A percentile compares a stretch with the other conserved stretches of the same genome.
These are phyloP conservation scores for Trichoderma gracile DNA, from an alignment of 2,329 filamentous ascomycete species.

Conservation along the genomic window DNA sequence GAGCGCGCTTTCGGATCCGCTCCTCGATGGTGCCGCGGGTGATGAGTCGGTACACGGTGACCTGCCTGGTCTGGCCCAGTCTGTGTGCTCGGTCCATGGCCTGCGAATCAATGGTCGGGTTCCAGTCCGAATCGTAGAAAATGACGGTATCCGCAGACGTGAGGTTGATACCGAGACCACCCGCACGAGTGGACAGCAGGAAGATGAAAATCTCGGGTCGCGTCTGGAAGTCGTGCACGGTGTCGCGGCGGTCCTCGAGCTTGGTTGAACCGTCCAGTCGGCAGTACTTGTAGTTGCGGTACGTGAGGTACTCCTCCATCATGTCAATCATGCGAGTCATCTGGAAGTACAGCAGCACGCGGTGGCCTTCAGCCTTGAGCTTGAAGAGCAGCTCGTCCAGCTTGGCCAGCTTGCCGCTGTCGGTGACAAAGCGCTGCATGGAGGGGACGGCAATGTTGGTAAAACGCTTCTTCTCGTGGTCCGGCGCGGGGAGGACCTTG, in stretches of 20 bases:
- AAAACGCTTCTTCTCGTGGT: conserved; percentile 79
- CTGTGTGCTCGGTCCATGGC: conserved; percentile 99
- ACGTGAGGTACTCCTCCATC: conserved; percentile 98
- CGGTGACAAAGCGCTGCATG: conserved; percentile 96
- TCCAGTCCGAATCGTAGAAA: conserved; percentile 99
- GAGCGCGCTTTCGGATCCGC: conserved; percentile 90
- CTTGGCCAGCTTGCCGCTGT: conserved; percentile 93
- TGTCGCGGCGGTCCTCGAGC: conserved; percentile 93
- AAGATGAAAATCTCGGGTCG: conserved; percentile 96
- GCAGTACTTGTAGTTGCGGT: conserved; percentile 98
- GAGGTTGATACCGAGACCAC: conserved; percentile 96
- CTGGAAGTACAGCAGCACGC: conserved; percentile 97
- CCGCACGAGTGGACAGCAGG: conserved; percentile 90
- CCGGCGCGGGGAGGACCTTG: conserved; percentile 72
- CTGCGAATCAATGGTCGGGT: conserved; percentile 96
- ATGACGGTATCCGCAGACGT: conserved; percentile 97
- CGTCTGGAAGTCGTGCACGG: conserved; percentile 94
- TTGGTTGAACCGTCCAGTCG: conserved; percentile 96
- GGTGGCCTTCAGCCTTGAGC: conserved; percentile 89
- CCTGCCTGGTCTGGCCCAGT: conserved; percentile 91
- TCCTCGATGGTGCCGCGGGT: conserved; percentile 97
- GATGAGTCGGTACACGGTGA: conserved; percentile 96
- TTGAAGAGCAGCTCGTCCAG: conserved; percentile 83
- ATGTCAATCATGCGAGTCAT: conserved; percentile 99
- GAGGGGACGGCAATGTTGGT: conserved; percentile 91